Base-by-base conservation (phyloP, 345 rosid genomes). In the Trapa bicornis region DNA sequence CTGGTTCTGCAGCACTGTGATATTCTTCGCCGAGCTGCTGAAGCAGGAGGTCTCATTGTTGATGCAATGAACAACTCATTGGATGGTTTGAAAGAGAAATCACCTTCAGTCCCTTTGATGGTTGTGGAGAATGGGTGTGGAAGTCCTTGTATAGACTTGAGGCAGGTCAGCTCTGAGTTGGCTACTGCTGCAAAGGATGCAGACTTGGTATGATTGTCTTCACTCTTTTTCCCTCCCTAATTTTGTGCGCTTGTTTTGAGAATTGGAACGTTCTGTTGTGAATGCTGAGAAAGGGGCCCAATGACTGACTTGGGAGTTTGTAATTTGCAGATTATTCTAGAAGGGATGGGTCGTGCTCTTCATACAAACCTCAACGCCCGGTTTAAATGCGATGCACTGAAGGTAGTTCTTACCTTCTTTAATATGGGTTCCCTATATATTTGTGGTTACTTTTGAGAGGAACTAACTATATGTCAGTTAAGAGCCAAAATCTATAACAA, bases 61-160 rank as follows among this genome's bases (percentile, higher is more conserved):
- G 98, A 93, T 81, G 98, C 92, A 47, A 93, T 90, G 97, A 81
- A 71, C 53, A 88, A 70, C 77, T 78, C 82, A 0, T 67, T 75
- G 22, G 88, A 88, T 67, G 83, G 81, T 62, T 82, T 85, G 47
- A 91, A 83, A 81, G 89, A 84, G 74, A 79, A 73, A 60, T 74
- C 83, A 37, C 50, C 87, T 62, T 88, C 91, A n/a, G 91, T 83
- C 66, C 91, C 99, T 58, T 74, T 94, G 80, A 94, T 85, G 99
- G 99, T 91, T 72, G 99, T 94, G 43, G 99, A 91, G 82, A 94
- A 94, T 73, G 99, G 99, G 17, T 94, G 97, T 22, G 99, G 99
- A 64, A 91, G 99, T 78, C 99, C 99, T 60, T 94, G 99, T 80
- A 91, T 94, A 5, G 99, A 94, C 76, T 79, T 94, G 47, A 80